Conservation (phyloP, 805 yeast genomes). For the Metschnikowia lochheadii region DNA sequence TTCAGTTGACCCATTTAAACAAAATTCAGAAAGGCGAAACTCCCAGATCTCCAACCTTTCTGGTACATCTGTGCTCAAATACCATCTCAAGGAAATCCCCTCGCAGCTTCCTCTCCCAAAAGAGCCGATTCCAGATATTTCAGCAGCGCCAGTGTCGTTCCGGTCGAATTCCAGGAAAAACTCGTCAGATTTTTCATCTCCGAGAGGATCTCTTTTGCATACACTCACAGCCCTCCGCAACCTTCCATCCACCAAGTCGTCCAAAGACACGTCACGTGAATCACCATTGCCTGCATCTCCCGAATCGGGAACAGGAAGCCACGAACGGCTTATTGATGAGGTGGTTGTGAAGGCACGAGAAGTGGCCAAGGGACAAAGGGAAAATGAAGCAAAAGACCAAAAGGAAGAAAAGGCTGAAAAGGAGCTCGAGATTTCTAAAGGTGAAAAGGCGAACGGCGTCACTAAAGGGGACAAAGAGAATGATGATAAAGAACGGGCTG, state of each 20-base stretch:
- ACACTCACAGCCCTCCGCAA: constrained; percentile 38
- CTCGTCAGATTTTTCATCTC: constrained; percentile 36
- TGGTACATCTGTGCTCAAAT: constrained; percentile 11
- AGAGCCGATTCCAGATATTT: constrained; percentile 46
- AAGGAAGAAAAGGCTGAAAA: too few species aligned
- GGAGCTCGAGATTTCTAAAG: too few species aligned
- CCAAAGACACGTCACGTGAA: constrained; percentile 35
- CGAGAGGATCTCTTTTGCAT: constrained; percentile 39
- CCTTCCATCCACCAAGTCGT: constrained; percentile 33
- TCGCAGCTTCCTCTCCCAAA: constrained; percentile 54
- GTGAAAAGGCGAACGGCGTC: too few species aligned
- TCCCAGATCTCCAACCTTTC: constrained; percentile 12
- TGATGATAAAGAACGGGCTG: not conserved
- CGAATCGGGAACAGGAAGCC: not conserved
- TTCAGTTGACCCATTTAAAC: constrained; percentile 25
- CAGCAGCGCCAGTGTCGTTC: constrained; percentile 32
- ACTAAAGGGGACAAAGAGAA: too few species aligned
- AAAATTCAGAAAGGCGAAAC: constrained; percentile 8
- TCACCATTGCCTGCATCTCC: constrained; percentile 30
- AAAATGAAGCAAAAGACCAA: not conserved
- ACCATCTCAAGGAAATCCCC: constrained; percentile 41
- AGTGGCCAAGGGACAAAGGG: not conserved
- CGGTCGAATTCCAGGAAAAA: constrained; percentile 33
- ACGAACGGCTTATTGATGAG: not conserved
- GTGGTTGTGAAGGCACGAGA: not conserved